Evolutionary conservation across 345 rosid genomes (phyloP), one percentile per base, ranked within the genome.

Genomic region (Citrus inodora): DNA sequence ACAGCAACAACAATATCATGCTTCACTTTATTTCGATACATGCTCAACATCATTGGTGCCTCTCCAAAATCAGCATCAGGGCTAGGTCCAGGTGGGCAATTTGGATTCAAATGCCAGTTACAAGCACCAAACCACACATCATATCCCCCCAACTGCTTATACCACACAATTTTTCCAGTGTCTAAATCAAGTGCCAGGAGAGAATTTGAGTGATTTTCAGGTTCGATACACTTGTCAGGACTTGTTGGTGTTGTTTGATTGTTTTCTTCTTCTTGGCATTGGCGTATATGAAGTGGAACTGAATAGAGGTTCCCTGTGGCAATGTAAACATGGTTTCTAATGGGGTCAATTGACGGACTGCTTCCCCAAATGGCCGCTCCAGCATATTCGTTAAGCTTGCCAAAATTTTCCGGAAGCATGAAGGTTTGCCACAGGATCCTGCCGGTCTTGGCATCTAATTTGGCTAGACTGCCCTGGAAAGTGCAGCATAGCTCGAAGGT

Each of bases 351-450:
- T 4, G 86, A 38, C 1, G 83, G 86, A 28, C 86, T 84, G 75
- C 86, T 84, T 27, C 80, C 84, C 86, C 86, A 84, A 0, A 81
- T 37, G 17, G 80, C 82, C 51, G 84, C 83, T 37, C 86, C 86
- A 0, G 84, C 80, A 9, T 84, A 84, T 14, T 73, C 77, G 27
- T 78, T 72, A 1, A 13, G 42, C 35, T 67, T 48, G 48, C 74
- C 77, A 0, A 30, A 17, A 71, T 84, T 84, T 37, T 84, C 80
- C 0, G 86, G 84, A 25, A 84, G 7, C 86, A 84, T 81, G 25
- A 51, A 81, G 10, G 83, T 84, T 53, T 71, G 42, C 86, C 86
- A 84, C 64, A 75, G 27, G 46, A 84, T 60, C 10, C 10, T 48
- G 24, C 86, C 84, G 0, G 73, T 55, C 60, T 32, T 28, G 58